Conservation (phyloP, 192 early-diverging fungal genomes). For the Backusella morwellensis region DNA sequence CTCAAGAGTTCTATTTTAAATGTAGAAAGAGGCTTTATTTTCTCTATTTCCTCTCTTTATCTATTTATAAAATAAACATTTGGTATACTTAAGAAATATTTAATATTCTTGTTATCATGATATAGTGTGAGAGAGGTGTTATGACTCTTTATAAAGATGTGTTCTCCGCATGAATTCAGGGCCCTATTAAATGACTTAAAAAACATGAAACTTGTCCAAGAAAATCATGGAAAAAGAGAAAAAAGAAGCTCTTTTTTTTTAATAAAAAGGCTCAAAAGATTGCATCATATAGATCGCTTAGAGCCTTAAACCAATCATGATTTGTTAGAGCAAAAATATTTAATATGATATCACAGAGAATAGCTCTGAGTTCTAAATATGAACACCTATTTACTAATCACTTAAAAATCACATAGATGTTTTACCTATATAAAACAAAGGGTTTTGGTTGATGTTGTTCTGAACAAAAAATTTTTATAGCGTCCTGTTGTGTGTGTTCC, state of each 20-base stretch:
- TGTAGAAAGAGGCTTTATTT: not conserved
- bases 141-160: not conserved
- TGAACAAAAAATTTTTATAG: not conserved
- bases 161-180: not conserved
- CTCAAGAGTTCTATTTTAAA: not conserved
- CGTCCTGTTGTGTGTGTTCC: not conserved
- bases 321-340: not conserved
- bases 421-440: not conserved
- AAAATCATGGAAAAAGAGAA: constrained; percentile 4
- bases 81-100: not conserved
- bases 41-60: not conserved
- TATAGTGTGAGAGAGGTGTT: not conserved
- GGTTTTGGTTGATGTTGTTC: not conserved
- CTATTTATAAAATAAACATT: not conserved
- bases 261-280: not conserved
- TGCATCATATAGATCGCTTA: not conserved
- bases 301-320: not conserved
- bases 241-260: not conserved
- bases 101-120: not conserved
- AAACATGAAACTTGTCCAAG: not conserved
- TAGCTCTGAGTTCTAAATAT: not conserved
- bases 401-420: not conserved
- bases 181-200: not conserved
- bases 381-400: not conserved
- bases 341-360: not conserved